phyloP scores from a whole-genome alignment of 129 eudicot species.

The Flaveria trinervia region DNA sequence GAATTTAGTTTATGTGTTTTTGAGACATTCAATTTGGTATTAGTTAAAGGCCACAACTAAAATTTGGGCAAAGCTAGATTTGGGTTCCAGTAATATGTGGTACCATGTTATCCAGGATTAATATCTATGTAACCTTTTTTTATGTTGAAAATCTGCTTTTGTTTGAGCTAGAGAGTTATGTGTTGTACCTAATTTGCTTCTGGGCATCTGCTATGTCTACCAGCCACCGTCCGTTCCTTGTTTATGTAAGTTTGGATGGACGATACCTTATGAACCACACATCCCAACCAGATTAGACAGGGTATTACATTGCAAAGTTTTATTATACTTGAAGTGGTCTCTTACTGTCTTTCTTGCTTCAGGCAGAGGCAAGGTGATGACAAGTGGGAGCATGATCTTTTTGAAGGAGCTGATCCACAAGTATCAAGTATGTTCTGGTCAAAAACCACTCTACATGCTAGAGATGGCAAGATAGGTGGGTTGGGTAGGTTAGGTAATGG shows the following conservation, averaged over 20 bases:
- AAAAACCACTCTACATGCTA: not conserved
- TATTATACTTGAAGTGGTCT: slow-evolving; percentile 18
- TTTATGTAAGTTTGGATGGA: not conserved
- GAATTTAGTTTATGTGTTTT: not conserved
- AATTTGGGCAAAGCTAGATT: not conserved
- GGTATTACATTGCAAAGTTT: not conserved
- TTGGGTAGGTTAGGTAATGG: not conserved
- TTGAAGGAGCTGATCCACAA: slow-evolving; percentile 56
- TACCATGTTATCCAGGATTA: not conserved
- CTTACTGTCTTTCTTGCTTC: slow-evolving; percentile 34
- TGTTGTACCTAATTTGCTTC: not conserved
- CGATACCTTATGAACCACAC: not conserved
- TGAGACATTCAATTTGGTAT: not conserved
- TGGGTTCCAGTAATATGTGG: not conserved
- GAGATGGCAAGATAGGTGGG: not conserved
- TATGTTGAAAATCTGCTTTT: not conserved
- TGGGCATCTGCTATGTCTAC: slow-evolving; percentile 3
- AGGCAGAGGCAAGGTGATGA: slow-evolving; percentile 89
- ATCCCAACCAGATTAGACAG: not conserved
- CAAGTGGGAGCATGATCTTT: slow-evolving; percentile 96
- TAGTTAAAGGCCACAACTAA: not conserved
- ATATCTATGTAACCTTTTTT: not conserved
- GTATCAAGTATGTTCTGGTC: slow-evolving; percentile 57
- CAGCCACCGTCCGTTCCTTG: not conserved
- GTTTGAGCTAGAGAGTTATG: not conserved